These are phyloP conservation scores for Angomonas ambiguus DNA, from an alignment of 208 protist genomes.

Conservation along the genomic window DNA sequence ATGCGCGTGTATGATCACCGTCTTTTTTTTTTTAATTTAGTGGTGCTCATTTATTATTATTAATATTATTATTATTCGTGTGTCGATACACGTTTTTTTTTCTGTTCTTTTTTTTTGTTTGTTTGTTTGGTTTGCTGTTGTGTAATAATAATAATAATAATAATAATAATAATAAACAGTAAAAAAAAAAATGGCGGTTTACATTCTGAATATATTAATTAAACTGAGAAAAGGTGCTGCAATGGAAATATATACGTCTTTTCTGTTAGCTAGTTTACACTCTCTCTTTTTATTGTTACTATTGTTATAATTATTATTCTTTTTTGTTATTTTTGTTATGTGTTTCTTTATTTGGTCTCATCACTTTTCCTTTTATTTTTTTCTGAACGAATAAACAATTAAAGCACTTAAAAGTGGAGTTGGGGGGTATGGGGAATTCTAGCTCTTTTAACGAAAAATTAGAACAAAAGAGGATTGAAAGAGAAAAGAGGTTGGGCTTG, in stretches of 20 bases:
- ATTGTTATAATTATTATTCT: no score
- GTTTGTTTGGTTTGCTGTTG: no score
- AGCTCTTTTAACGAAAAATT: background rate
- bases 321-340: constrained; percentile 11
- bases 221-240: no score
- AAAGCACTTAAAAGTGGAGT: no score
- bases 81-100: no score
- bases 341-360: background rate
- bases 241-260: no score
- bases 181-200: no score
- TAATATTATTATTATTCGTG: constrained; percentile 12
- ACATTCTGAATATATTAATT: no score
- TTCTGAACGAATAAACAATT: no score
- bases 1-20: constrained; percentile 15
- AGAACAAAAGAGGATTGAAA: background rate
- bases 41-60: constrained; percentile 11
- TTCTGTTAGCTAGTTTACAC: no score
- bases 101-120: constrained; percentile 8
- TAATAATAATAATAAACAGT: background rate
- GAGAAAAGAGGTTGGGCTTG: background rate
- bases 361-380: no score
- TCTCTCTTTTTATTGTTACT: no score
- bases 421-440: background rate
- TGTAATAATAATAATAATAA: constrained; percentile 4
- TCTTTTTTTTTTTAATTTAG: constrained; percentile 13